Conservation (phyloP, 345 rosid species). For the Linum trigynum region DNA sequence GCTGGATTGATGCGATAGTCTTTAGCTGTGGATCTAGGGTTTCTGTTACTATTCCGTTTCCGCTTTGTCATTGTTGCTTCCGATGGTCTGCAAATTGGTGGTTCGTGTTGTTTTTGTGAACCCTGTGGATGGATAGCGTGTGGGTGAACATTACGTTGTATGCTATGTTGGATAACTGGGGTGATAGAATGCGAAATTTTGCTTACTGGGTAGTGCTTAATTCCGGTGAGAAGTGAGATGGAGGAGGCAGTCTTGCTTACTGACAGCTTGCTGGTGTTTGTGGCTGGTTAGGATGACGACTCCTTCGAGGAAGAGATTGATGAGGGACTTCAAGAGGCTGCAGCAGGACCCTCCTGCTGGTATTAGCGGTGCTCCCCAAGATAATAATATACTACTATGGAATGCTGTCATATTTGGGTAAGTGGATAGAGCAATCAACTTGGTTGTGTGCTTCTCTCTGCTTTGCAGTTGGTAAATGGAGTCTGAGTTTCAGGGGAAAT, state of each 20-base stretch:
- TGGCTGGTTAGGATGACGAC: slow-evolving; percentile 19
- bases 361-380: slow-evolving; percentile 28
- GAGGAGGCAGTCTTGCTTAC: no score
- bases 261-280: not conserved
- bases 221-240: no score
- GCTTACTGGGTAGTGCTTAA: no score
- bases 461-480: no score
- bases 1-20: not conserved
- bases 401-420: slow-evolving; percentile 33
- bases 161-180: no score
- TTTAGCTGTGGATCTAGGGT: not conserved
- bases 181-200: no score
- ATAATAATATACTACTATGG: slow-evolving; percentile 25
- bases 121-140: no score
- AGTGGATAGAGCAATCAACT: not conserved
- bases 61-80: not conserved
- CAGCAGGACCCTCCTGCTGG: slow-evolving; percentile 35
- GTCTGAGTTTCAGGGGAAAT: no score
- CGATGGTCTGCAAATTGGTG: no score
- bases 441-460: not conserved
- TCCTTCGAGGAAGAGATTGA: slow-evolving; percentile 29
- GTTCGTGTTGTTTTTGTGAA: no score
- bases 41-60: not conserved
- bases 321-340: slow-evolving; percentile 32
- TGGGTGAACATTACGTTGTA: no score